Percentiles rank a stretch among this genome's conserved stretches.
These are phyloP conservation scores for Daldinia eschscholtzii DNA, from an alignment of 2,329 filamentous ascomycete genomes.

Conservation along the genomic window DNA sequence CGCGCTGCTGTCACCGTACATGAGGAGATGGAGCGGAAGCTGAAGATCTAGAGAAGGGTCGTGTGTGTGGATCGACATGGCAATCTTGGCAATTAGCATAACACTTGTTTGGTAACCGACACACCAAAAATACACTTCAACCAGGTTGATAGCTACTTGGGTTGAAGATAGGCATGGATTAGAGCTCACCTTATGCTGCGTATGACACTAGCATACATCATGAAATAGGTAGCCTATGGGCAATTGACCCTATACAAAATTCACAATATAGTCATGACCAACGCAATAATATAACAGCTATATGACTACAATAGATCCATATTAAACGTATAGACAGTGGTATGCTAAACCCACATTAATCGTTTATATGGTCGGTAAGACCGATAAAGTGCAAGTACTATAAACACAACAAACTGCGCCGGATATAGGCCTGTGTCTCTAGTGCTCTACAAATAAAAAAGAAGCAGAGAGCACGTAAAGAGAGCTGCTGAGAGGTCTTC, in stretches of 20 bases:
- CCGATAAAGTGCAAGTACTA: slow-evolving; percentile 32
- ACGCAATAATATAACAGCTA: slow-evolving; percentile 14
- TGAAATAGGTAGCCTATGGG: slow-evolving; percentile 20
- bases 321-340: slow-evolving; percentile 32
- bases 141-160: background rate
- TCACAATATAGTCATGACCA: background rate
- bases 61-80: background rate
- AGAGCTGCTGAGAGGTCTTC: slow-evolving; percentile 22
- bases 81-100: slow-evolving; percentile 1
- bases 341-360: slow-evolving; percentile 33
- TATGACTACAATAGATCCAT: slow-evolving; percentile 19
- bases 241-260: background rate
- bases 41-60: slow-evolving; percentile 73
- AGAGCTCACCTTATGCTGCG: slow-evolving; percentile 1
- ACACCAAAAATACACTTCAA: background rate
- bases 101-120: background rate
- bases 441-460: slow-evolving; percentile 26
- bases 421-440: slow-evolving; percentile 28
- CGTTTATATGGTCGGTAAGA: slow-evolving; percentile 20
- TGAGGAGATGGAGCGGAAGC: slow-evolving; percentile 92
- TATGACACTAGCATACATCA: slow-evolving; percentile 15
- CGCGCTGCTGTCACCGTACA: slow-evolving; percentile 80
- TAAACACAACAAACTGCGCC: slow-evolving; percentile 40
- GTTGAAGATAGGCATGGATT: background rate
- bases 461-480: slow-evolving; percentile 25